phyloP scores from a whole-genome alignment of 768 basidiomycete genomes.

The Pilatotrama ljubarskyi region DNA sequence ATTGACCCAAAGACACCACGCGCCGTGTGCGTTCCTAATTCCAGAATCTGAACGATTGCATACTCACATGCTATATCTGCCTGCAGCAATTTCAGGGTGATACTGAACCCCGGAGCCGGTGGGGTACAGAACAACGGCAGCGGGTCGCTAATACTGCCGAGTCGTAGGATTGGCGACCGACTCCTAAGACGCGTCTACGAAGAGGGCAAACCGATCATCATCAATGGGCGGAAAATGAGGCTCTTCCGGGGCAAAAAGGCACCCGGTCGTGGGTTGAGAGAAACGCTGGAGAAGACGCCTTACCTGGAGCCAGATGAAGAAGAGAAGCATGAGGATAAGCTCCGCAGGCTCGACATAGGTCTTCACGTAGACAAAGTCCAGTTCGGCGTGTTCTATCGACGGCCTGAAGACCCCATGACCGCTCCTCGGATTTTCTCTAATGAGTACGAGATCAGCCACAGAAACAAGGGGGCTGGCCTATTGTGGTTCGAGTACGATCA shows the following conservation, averaged over 20 bases:
- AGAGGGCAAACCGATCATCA: constrained; percentile 30
- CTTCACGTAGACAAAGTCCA: constrained; percentile 65
- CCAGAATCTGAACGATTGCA: not conserved
- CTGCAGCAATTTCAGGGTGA: constrained; percentile 61
- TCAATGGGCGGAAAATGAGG: constrained; percentile 26
- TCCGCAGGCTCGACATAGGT: constrained; percentile 44
- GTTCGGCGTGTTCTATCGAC: constrained; percentile 60
- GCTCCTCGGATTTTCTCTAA: constrained; percentile 51
- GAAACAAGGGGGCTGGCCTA: constrained; percentile 46
- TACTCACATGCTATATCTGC: constrained; percentile 28
- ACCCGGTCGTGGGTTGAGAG: constrained; percentile 3
- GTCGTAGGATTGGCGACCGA: constrained; percentile 38
- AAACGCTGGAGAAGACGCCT: constrained; percentile 33
- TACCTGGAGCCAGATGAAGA: constrained; percentile 34
- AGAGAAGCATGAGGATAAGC: constrained; percentile 35
- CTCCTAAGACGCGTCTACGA: constrained; percentile 46
- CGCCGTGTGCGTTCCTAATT: constrained; percentile 21
- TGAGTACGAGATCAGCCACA: constrained; percentile 64
- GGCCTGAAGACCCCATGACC: constrained; percentile 18
- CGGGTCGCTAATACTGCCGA: constrained; percentile 37
- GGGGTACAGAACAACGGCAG: constrained; percentile 60
- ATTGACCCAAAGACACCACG: constrained; percentile 29
- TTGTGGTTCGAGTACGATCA: constrained; percentile 68
- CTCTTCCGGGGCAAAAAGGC: constrained; percentile 16
- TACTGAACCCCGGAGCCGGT: constrained; percentile 47